Percentiles rank a stretch among this genome's conserved stretches.
Conservation (phyloP, 75 land plant genomes). For the Pinus tabuliformis region DNA sequence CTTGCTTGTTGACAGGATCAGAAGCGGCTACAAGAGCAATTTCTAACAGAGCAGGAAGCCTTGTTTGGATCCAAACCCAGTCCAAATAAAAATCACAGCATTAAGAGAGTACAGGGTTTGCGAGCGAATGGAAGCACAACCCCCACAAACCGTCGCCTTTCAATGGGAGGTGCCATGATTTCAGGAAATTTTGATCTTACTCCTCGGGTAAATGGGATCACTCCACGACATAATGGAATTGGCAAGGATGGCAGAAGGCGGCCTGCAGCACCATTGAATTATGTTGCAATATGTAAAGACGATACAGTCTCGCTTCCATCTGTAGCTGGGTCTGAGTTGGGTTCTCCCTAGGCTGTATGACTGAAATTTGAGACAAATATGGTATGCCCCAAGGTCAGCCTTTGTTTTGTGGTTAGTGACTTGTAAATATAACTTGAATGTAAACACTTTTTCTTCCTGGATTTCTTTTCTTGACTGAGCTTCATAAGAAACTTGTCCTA, state of each 20-base stretch:
- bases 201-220: slow-evolving; percentile 37
- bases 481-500: not conserved
- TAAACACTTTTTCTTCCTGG: too few species aligned
- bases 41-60: slow-evolving; percentile 60
- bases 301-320: slow-evolving; percentile 62
- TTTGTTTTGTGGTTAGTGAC: too few species aligned
- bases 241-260: slow-evolving; percentile 58
- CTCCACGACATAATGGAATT: slow-evolving; percentile 47
- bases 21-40: slow-evolving; percentile 64
- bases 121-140: slow-evolving; percentile 57
- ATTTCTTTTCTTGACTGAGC: not conserved
- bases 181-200: slow-evolving; percentile 46
- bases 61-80: slow-evolving; percentile 62
- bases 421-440: too few species aligned
- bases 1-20: slow-evolving; percentile 48
- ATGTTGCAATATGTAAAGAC: slow-evolving; percentile 70
- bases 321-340: slow-evolving; percentile 60
- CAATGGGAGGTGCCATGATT: slow-evolving; percentile 44
- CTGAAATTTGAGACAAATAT: not conserved
- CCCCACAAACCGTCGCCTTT: slow-evolving; percentile 53
- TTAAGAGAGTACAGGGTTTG: slow-evolving; percentile 51
- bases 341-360: slow-evolving; percentile 43
- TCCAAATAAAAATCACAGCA: slow-evolving; percentile 20
- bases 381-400: slow-evolving; percentile 1
- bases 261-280: slow-evolving; percentile 66